phyloP scores from a whole-genome alignment of 2,329 filamentous ascomycete species.

The Neoascochyta sp. region DNA sequence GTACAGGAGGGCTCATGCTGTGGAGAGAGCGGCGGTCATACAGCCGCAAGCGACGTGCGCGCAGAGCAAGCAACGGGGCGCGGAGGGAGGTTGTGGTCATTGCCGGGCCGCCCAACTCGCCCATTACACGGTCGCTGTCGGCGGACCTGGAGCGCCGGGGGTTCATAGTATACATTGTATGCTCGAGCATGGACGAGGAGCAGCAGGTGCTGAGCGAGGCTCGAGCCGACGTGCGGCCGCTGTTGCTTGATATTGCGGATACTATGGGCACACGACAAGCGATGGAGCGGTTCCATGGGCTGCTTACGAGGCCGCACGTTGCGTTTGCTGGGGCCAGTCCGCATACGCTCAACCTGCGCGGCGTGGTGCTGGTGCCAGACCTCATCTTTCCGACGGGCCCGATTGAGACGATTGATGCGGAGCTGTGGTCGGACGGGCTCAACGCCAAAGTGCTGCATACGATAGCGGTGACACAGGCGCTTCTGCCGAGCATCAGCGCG shows the following conservation, averaged over 20 bases:
- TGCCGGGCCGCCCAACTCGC: conserved; percentile 80
- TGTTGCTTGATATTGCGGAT: conserved; percentile 80
- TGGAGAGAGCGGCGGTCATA: conserved; percentile 59
- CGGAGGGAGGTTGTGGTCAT: conserved; percentile 84
- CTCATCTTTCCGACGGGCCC: conserved; percentile 75
- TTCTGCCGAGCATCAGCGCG: conserved; percentile 58
- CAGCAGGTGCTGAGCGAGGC: conserved; percentile 69
- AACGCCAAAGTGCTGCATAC: conserved; percentile 90
- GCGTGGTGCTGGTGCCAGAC: conserved; percentile 78
- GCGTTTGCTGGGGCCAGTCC: conserved; percentile 72
- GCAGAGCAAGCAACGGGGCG: conserved; percentile 75
- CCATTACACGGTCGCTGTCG: conserved; percentile 76
- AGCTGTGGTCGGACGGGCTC: conserved; percentile 82
- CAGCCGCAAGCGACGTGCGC: conserved; percentile 67
- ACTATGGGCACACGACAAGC: conserved; percentile 65
- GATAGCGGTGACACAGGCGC: conserved; percentile 81
- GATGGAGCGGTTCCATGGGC: conserved; percentile 67
- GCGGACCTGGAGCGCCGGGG: conserved; percentile 85
- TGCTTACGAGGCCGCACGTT: conserved; percentile 70
- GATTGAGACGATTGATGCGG: conserved; percentile 78
- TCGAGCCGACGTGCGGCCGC: conserved; percentile 75
- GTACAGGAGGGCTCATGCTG: conserved; percentile 59
- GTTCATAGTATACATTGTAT: conserved; percentile 90
- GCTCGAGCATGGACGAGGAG: conserved; percentile 81
- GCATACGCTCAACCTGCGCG: conserved; percentile 72